phyloP scores from a whole-genome alignment of 2,329 filamentous ascomycete species.

The Colletotrichum sp. region DNA sequence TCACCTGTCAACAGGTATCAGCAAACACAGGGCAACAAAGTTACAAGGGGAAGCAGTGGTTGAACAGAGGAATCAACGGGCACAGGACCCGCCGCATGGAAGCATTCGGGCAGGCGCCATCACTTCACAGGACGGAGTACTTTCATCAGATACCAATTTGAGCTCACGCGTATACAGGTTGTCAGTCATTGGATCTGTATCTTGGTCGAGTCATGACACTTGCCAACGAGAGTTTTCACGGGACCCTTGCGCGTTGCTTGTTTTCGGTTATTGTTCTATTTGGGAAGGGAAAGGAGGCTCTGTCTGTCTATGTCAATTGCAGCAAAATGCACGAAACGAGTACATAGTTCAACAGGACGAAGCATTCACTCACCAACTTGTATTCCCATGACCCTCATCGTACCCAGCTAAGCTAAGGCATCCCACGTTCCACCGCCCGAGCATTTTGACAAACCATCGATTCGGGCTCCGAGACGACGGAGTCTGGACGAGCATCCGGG shows the following conservation, averaged over 20 bases:
- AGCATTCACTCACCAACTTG: constrained; percentile 13
- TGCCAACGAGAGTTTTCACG: background rate
- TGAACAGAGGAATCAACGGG: background rate
- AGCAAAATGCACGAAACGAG: background rate
- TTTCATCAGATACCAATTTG: constrained; percentile 20
- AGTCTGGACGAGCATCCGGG: background rate
- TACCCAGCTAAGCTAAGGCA: background rate
- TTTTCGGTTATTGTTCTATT: constrained; percentile 2
- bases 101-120: constrained; percentile 17
- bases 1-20: background rate
- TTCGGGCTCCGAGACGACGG: background rate
- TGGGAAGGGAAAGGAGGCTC: constrained; percentile 1
- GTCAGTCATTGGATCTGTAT: constrained; percentile 17
- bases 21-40: background rate
- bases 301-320: constrained; percentile 9
- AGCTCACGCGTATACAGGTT: constrained; percentile 20
- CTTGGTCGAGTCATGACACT: background rate
- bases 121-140: constrained; percentile 13
- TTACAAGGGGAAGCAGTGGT: background rate
- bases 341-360: constrained; percentile 16
- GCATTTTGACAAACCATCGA: constrained; percentile 1
- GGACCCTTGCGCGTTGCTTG: constrained; percentile 8
- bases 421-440: background rate
- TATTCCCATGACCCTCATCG: background rate
- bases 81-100: background rate